A percentile compares a stretch with the other conserved stretches of the same genome.
These are phyloP conservation scores for Lecanicillium sp. DNA, from an alignment of 2,329 filamentous ascomycete genomes.

Conservation along the genomic window DNA sequence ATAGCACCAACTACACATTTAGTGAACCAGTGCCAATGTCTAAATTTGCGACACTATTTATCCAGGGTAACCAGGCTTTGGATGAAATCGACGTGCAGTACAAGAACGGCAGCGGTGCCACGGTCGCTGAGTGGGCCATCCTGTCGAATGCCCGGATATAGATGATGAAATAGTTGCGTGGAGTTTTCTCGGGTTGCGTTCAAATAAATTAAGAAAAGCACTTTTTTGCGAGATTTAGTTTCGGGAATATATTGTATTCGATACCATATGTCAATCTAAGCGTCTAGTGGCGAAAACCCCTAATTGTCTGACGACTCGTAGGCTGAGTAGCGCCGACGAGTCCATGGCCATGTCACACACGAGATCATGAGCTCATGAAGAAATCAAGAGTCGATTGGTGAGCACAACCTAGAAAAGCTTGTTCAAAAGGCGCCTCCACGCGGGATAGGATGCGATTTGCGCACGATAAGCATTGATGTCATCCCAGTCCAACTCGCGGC, in stretches of 20 bases:
- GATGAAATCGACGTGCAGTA: slow-evolving; percentile 5
- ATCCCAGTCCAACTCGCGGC: slow-evolving; percentile 60
- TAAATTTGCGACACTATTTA: slow-evolving; percentile 13
- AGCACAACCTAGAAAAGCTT: slow-evolving; percentile 25
- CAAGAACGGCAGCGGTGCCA: slow-evolving; percentile 13
- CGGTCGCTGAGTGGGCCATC: slow-evolving; percentile 14
- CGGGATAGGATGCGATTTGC: slow-evolving; percentile 41
- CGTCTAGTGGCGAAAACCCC: too few relatives aligned
- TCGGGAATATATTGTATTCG: too few relatives aligned
- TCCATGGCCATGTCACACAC: too few relatives aligned
- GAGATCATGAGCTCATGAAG: too few relatives aligned
- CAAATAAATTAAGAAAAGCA: too few relatives aligned
- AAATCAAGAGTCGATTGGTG: too few relatives aligned
- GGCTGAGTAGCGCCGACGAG: too few relatives aligned
- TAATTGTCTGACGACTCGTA: too few relatives aligned
- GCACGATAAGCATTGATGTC: slow-evolving; percentile 48
- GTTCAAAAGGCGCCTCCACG: slow-evolving; percentile 36
- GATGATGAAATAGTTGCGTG: too few relatives aligned
- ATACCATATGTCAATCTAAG: too few relatives aligned
- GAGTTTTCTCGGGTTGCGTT: too few relatives aligned
- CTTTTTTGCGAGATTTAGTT: too few relatives aligned
- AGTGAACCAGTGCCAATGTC: slow-evolving; percentile 6
- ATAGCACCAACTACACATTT: slow-evolving; percentile 13
- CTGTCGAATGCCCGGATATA: neutral
- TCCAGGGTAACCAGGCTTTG: slow-evolving; percentile 13